These are phyloP conservation scores for Ustanciosporium gigantosporum DNA, from an alignment of 1,284 basidiomycete genomes.

Conservation along the genomic window DNA sequence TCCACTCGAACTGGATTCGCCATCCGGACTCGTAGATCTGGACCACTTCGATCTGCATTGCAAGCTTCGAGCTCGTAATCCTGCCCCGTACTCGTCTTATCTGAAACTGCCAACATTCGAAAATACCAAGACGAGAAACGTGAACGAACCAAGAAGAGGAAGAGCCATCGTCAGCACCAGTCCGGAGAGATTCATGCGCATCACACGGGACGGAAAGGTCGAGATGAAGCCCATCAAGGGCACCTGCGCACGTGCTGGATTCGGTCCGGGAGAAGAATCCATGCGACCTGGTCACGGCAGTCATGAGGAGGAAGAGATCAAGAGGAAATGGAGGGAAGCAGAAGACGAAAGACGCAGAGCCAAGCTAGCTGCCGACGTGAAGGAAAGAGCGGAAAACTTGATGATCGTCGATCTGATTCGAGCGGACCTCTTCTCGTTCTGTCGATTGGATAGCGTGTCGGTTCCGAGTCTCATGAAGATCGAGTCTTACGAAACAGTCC, in stretches of 20 bases:
- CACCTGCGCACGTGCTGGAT: constrained; percentile 63
- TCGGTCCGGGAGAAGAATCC: constrained; percentile 41
- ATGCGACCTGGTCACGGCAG: constrained; percentile 18
- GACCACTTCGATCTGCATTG: constrained; percentile 53
- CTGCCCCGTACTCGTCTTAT: constrained; percentile 88
- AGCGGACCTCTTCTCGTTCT: constrained; percentile 81
- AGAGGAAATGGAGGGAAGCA: constrained; percentile 27
- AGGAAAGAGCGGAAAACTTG: constrained; percentile 94
- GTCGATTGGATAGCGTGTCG: constrained; percentile 70
- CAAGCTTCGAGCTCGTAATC: constrained; percentile 70
- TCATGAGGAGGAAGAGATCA: constrained; percentile 18
- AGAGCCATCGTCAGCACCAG: constrained; percentile 73
- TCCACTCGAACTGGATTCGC: constrained; percentile 2
- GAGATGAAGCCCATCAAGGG: constrained; percentile 97
- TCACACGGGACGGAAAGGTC: constrained; percentile 69
- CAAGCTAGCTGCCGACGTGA: constrained; percentile 73
- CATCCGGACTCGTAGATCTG: constrained; percentile 4
- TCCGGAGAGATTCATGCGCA: constrained; percentile 92
- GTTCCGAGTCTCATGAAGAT: constrained; percentile 85
- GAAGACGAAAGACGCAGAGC: constrained; percentile 61
- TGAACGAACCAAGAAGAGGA: constrained; percentile 59
- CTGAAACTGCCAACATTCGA: constrained; percentile 70
- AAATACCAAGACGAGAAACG: neutral
- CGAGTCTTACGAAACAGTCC: constrained; percentile 92
- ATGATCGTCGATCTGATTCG: constrained; percentile 98